Base-by-base conservation (phyloP, 108 stramenopile genomes). In the Fragilariopsis cylindrus region DNA sequence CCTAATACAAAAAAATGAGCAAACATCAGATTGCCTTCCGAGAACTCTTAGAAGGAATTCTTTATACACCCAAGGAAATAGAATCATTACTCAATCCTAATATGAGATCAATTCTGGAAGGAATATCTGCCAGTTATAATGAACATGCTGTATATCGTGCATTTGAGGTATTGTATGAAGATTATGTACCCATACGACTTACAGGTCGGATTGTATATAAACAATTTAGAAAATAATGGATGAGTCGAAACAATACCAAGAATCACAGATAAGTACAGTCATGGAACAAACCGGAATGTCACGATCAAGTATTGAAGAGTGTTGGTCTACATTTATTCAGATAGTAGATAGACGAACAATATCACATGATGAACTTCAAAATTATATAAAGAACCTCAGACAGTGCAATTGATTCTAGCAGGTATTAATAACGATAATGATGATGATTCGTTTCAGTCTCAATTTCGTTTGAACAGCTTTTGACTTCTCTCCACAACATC, bases 91-190 rank as follows among this genome's bases (percentile, higher is more conserved):
- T 70, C 3, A 72, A 84, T 72, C 76, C 80, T 46, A 80, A 88
- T 3, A 79, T 84, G 41, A 46, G 93, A 44, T 72, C 75, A 5
- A 67, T 94, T 11, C 88, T 71, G 69, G 81, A 86, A 55, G 93
- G 93, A 44, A 85, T 92, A 11, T 73, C 75, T 47, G 84, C 88
- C 4, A 88, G 86, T 42, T 81, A 89, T 41, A 49, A 78, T 53
- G 89, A 89, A 74, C 87, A 83, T 0, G 77, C 77, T 7, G 90
- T 94, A 13, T 80, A 87, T 43, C 82, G 86, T 49, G 86, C 93
- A 3, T 94, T 94, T 78, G 81, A 88, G 50, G 81, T 94, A 4
- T 63, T 94, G 39, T 94, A 88, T 80, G 88, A 94, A 72, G 93
- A 94, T 71, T 81, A 83, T 21, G 39, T 80, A 18, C 93, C 93